These are phyloP conservation scores for Lenwebbia sp. DNA, from an alignment of 345 rosid species.

Conservation along the genomic window DNA sequence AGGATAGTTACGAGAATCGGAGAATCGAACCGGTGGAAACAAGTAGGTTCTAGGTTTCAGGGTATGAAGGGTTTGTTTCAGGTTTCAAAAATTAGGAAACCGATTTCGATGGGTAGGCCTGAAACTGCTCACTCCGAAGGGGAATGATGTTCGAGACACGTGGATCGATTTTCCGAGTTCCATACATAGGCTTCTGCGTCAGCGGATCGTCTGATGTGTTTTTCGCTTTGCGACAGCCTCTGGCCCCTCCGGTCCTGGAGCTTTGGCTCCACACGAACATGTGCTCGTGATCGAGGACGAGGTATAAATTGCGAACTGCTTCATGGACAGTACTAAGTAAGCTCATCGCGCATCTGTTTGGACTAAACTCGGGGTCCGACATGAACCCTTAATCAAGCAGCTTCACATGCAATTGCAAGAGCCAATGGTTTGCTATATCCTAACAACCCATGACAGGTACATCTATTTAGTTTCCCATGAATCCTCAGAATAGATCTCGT, in stretches of 20 bases:
- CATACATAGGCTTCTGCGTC: background rate
- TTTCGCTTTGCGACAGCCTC: background rate
- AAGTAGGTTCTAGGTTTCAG: too few species aligned
- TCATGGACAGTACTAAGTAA: background rate
- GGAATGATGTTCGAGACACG: background rate
- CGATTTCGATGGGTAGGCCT: too few species aligned
- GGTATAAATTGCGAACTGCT: background rate
- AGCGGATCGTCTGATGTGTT: background rate
- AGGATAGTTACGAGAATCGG: too few species aligned
- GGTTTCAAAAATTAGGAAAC: too few species aligned
- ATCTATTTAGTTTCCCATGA: background rate
- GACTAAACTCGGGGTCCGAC: background rate
- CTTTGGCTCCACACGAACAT: background rate
- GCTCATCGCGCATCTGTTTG: background rate
- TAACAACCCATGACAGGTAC: background rate
- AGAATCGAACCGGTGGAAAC: too few species aligned
- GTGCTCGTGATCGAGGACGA: background rate
- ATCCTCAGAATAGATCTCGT: background rate
- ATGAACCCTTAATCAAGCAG: background rate
- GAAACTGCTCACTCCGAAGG: too few species aligned
- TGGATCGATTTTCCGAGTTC: background rate
- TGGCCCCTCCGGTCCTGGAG: background rate
- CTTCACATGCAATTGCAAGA: background rate
- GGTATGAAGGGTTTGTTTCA: too few species aligned
- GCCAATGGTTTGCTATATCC: background rate